Evolutionary conservation across 164 flowering plant species (phyloP), one percentile per base, ranked within the genome.

Genomic region (Aristolochia californica): DNA sequence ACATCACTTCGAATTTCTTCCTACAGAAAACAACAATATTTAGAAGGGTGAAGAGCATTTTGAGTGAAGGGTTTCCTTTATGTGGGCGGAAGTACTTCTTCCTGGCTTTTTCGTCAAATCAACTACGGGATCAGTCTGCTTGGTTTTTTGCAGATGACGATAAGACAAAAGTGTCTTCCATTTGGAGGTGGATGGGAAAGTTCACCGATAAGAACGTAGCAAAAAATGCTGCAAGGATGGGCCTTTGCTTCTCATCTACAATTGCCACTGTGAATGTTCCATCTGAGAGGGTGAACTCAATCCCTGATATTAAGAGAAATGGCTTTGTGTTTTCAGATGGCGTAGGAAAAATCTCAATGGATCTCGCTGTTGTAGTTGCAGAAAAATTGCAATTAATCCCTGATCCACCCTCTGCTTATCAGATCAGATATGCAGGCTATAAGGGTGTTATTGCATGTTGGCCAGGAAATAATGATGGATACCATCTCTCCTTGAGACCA

Each of bases 191-290:
- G 97, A 94, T 94, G 99, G 99, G 99, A 14, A 76, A 63, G 69
- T 94, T 94, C 54, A 61, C 21, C 0, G 71, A 78, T 56, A 72
- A 55, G 58, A 90, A 78, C 61, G 66, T 84, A 47, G 97, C 99
- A 0, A 94, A 88, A 34, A 86, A 91, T 75, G 84, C 97, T 34
- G 96, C 99, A 23, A 77, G 99, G 72, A 94, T 94, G 95, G 99
- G 97, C 13, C 88, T 70, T 34, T 94, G 99, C 56, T 90, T 94
- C 72, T 94, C 99, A 0, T 94, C 97, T 10, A 90, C 99, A 10
- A 90, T 88, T 75, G 94, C 97, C 2, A 84, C 96, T 1, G 77
- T 90, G 23, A 80, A 84, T 66, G 91, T 94, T 66, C 85, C 86
- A 27, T 16, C 45, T 22, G n/a, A n/a, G 7, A 70, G 88, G 65